phyloP scores from a whole-genome alignment of 257 asterid species.

The Anisodus acutangulus region DNA sequence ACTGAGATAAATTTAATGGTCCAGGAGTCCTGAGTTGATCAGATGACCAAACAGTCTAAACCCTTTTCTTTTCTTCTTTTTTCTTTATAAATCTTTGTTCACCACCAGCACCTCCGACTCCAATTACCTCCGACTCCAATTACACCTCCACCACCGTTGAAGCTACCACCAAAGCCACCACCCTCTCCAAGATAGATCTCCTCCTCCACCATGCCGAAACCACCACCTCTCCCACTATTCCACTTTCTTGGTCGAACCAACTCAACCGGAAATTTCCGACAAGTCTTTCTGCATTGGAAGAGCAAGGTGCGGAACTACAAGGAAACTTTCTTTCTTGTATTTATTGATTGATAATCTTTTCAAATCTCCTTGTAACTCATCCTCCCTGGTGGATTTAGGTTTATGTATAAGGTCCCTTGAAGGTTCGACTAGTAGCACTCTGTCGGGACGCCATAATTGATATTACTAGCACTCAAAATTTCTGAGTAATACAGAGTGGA shows the following conservation, averaged over 20 bases:
- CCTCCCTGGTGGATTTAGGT: neutral
- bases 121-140: neutral
- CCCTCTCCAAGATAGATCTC: neutral
- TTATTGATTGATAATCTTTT: neutral
- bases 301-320: neutral
- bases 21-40: neutral
- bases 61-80: neutral
- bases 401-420: neutral
- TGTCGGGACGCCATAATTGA: neutral
- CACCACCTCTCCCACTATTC: neutral
- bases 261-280: neutral
- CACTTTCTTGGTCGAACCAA: neutral
- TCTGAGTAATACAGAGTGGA: neutral
- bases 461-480: neutral
- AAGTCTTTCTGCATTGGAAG: neutral
- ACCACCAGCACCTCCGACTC: neutral
- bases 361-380: constrained; percentile 9
- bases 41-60: neutral
- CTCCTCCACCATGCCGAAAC: neutral
- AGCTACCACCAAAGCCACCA: neutral
- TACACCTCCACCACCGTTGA: too few relatives aligned
- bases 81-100: neutral
- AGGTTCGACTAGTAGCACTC: constrained; percentile 4
- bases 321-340: neutral
- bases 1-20: neutral